phyloP scores from a whole-genome alignment of 768 basidiomycete species.

The Russula sp. region DNA sequence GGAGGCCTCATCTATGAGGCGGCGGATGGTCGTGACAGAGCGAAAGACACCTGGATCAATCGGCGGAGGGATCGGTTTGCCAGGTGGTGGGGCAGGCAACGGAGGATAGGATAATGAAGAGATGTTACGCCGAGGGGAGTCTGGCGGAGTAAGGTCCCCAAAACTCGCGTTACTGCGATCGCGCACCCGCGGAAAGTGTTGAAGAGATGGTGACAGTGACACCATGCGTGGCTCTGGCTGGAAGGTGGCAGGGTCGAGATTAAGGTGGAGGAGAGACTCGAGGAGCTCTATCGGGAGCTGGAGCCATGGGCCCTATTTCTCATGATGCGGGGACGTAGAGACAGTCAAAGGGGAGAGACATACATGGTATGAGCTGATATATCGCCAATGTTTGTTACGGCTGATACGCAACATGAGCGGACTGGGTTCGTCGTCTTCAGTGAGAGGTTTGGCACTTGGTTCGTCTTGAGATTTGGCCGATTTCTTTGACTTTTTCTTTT shows the following conservation, averaged over 20 bases:
- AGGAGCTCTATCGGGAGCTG: conserved; percentile 82
- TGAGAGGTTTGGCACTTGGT: conserved; percentile 35
- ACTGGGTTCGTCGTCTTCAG: conserved; percentile 40
- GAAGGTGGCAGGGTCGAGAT: conserved; percentile 66
- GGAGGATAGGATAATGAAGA: conserved; percentile 37
- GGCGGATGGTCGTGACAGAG: conserved; percentile 65
- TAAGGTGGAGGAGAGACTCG: conserved; percentile 73
- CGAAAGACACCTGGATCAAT: conserved; percentile 87
- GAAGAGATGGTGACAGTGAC: conserved; percentile 35
- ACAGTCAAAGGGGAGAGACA: conserved; percentile 31
- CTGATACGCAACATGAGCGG: conserved; percentile 77
- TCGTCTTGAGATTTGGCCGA: conserved; percentile 58
- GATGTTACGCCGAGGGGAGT: conserved; percentile 28
- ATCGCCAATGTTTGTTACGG: conserved; percentile 91
- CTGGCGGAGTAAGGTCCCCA: conserved; percentile 36
- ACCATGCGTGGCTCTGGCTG: conserved; percentile 38
- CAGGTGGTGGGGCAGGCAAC: conserved; percentile 50
- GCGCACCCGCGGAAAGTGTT: conserved; percentile 31
- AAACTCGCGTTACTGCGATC: conserved; percentile 44
- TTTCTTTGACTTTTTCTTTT: conserved; percentile 61
- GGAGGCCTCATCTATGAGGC: conserved; percentile 84
- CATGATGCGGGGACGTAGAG: background rate
- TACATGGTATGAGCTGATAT: conserved; percentile 89
- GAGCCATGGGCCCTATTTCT: conserved; percentile 77
- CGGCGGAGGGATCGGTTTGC: conserved; percentile 73